Base-by-base conservation (phyloP, 1,284 basidiomycete genomes). In the Acaromyces ingoldii region DNA sequence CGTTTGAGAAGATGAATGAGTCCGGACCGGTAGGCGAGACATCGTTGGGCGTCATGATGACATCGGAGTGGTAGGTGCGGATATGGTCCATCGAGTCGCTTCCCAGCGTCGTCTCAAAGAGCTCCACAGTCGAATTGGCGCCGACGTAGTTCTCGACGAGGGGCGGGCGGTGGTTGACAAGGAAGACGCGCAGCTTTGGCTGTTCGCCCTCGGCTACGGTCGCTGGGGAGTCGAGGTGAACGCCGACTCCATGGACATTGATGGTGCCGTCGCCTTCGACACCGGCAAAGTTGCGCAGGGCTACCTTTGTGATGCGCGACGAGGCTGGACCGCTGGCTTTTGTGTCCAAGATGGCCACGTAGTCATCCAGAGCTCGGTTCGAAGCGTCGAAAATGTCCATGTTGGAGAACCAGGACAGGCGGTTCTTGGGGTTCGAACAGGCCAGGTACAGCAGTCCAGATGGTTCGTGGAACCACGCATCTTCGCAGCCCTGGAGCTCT, bases 161-260 rank as follows among this genome's bases (percentile, higher is more conserved):
- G 21, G 67, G 56, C 15, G 63, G 63, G 17, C 62, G 52, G 40
- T 70, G 68, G 39, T 69, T 67, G 61, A 61, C 58, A 25, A 68
- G 22, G 33, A 69, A 70, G 50, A 70, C 45, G n/a, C 58, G 25
- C 7, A 70, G 28, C n/a, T 57, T 65, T 1, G 60, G 51, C 28
- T 65, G 59, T 36, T 58, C 38, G 2, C 50, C 41, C n/a, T 55
- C 54, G 19, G 53, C 44, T 11, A 59, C 45, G n/a, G n/a, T n/a
- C n/a, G n/a, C n/a, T n/a, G n/a, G n/a, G 1, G 63, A 51, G 2
- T 60, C 41, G 24, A 62, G 78, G 34, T 44, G 57, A 19, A 87
- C 81, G 53, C 86, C 85, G 81, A 89, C 82, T 11, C 85, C 86
- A 61, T 87, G 85, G 13, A 84, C 64, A 29, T 82, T 82, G 38